Percentiles rank a stretch among this genome's conserved stretches.
These are phyloP conservation scores for Cicer bijugum DNA, from an alignment of 306 rosid species.

Conservation along the genomic window DNA sequence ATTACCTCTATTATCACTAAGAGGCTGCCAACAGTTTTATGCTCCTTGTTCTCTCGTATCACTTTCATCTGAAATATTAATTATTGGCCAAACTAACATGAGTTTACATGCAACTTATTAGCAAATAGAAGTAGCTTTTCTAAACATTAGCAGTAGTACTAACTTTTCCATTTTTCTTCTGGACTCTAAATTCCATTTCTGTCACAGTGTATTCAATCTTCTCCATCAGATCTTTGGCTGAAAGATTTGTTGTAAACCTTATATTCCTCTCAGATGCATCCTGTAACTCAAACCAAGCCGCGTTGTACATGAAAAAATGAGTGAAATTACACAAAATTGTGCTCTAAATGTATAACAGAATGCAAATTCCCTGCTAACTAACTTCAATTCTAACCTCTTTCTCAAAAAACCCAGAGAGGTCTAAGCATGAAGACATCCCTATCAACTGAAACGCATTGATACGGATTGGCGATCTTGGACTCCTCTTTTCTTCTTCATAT, in stretches of 20 bases:
- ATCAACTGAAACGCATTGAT: conserved; percentile 93
- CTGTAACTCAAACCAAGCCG: conserved; percentile 51
- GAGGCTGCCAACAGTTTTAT: conserved; percentile 59
- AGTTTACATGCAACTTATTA: conserved; percentile 32
- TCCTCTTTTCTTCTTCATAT: conserved; percentile 54
- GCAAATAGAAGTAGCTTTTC: conserved; percentile 9
- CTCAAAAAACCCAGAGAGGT: conserved; percentile 97
- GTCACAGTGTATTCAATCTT: conserved; percentile 70
- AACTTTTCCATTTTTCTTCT: conserved; percentile 85
- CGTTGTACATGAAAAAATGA: background rate
- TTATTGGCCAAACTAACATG: conserved; percentile 14
- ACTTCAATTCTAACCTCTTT: conserved; percentile 67
- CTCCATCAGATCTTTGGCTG: conserved; percentile 67
- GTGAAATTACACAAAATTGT: background rate
- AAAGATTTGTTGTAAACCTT: conserved; percentile 83
- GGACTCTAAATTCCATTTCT: conserved; percentile 79
- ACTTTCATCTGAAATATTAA: conserved; percentile 69
- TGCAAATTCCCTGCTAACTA: background rate
- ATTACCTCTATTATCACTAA: conserved; percentile 78
- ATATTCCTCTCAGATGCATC: conserved; percentile 89
- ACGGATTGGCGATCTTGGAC: conserved; percentile 57
- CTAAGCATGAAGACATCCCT: conserved; percentile 90
- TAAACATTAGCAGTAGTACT: conserved; percentile 36
- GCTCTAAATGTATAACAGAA: background rate
- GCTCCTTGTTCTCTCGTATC: conserved; percentile 60